Conservation (phyloP, 176 grass and related monocot genomes). For the Bothriochloa decipiens region DNA sequence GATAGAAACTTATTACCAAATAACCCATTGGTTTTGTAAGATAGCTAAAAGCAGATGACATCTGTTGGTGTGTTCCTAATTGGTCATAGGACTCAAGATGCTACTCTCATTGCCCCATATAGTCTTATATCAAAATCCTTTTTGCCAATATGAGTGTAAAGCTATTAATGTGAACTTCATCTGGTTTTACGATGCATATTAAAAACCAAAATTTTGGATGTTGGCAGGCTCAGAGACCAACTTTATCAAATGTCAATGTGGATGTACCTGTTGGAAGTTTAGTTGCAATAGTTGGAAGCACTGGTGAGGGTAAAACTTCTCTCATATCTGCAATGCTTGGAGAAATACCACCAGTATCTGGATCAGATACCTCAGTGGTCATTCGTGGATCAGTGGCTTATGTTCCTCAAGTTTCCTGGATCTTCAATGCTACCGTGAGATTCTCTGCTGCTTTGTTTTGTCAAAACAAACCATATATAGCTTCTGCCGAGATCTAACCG, state of each 20-base stretch:
- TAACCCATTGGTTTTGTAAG: neutral
- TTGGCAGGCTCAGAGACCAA: slow-evolving; percentile 77
- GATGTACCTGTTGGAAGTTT: slow-evolving; percentile 90
- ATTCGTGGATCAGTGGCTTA: slow-evolving; percentile 88
- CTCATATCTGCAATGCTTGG: slow-evolving; percentile 97
- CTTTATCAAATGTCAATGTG: slow-evolving; percentile 94
- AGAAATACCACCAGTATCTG: slow-evolving; percentile 75
- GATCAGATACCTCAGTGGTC: slow-evolving; percentile 70
- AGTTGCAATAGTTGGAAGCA: slow-evolving; percentile 95
- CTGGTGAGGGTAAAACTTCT: slow-evolving; percentile 99
- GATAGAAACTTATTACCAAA: slow-evolving; percentile 14
- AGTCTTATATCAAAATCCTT: slow-evolving; percentile 15
- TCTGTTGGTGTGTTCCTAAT: slow-evolving; percentile 11
- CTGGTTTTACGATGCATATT: slow-evolving; percentile 20
- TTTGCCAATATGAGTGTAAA: slow-evolving; percentile 12
- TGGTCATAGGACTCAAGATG: neutral
- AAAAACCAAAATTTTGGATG: slow-evolving; percentile 28
- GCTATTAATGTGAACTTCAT: neutral
- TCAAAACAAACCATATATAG: slow-evolving; percentile 8
- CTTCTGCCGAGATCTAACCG: slow-evolving; percentile 20
- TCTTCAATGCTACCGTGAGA: slow-evolving; percentile 98
- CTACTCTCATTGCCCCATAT: neutral
- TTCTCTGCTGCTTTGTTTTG: slow-evolving; percentile 30
- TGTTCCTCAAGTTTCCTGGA: slow-evolving; percentile 99
- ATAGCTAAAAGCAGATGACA: neutral